phyloP scores from a whole-genome alignment of 495 filamentous ascomycete genomes.

The Chaetomium tenue region DNA sequence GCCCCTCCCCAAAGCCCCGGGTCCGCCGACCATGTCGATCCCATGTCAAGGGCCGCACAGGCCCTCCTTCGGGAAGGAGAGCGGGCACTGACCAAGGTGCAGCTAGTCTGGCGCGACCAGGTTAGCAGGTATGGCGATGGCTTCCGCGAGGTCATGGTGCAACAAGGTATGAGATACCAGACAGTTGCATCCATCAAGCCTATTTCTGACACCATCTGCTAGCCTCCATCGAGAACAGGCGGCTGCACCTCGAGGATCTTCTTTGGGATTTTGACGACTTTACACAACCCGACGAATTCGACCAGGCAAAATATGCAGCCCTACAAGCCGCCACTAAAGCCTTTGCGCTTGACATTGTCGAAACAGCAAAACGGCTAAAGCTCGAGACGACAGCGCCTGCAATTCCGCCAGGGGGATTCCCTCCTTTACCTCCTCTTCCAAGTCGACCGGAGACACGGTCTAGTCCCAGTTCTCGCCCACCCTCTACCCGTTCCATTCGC shows the following conservation, averaged over 20 bases:
- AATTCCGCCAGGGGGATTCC: constrained; percentile 25
- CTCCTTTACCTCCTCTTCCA: constrained; percentile 33
- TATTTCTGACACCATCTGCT: neutral
- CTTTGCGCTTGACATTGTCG: constrained; percentile 40
- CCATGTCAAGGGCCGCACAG: constrained; percentile 35
- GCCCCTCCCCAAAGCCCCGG: constrained; percentile 20
- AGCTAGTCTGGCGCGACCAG: constrained; percentile 38
- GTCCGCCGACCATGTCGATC: constrained; percentile 19
- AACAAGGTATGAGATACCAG: constrained; percentile 33
- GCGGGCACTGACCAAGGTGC: constrained; percentile 35
- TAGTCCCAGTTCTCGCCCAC: constrained; percentile 4
- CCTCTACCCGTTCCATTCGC: constrained; percentile 1
- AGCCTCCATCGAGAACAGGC: constrained; percentile 35
- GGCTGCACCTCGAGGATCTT: constrained; percentile 38
- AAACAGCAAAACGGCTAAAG: constrained; percentile 37
- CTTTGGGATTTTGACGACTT: constrained; percentile 45
- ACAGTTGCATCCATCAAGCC: neutral
- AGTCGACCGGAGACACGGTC: neutral
- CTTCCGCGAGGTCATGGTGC: constrained; percentile 38
- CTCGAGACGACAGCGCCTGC: constrained; percentile 19
- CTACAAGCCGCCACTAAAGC: constrained; percentile 40
- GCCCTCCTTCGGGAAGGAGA: constrained; percentile 39
- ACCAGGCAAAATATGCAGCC: constrained; percentile 31
- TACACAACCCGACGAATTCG: constrained; percentile 36
- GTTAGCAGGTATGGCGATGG: constrained; percentile 37